Conservation (phyloP, 495 filamentous ascomycete genomes). For the Bacidia gigantensis region DNA sequence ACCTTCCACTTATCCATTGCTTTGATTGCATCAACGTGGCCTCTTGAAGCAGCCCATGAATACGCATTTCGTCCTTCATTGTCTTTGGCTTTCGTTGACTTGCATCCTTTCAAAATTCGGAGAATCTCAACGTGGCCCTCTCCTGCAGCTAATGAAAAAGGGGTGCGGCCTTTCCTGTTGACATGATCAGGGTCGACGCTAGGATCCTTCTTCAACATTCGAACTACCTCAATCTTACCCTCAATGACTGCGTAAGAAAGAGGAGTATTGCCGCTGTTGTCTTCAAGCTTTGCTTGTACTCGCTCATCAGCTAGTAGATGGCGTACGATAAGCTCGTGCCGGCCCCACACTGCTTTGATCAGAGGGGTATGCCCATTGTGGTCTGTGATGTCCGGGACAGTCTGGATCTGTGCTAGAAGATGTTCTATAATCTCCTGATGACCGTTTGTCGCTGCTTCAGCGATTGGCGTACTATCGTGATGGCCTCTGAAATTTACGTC, state of each 20-base stretch:
- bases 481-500: not conserved
- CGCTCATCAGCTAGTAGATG: not conserved
- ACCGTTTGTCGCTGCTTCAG: not conserved
- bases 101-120: not conserved
- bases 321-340: not conserved
- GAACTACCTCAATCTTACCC: not conserved
- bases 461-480: not conserved
- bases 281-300: not conserved
- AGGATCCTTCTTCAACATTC: not conserved
- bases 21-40: constrained; percentile 1
- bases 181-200: not conserved
- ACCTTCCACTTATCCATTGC: not conserved
- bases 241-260: not conserved
- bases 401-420: not conserved
- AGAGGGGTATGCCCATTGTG: not conserved
- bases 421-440: not conserved
- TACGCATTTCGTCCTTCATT: not conserved
- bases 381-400: not conserved
- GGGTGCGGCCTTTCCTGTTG: not conserved
- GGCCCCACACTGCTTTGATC: not conserved
- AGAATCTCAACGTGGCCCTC: not conserved
- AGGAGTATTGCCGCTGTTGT: not conserved
- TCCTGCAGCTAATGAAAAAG: not conserved
- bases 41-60: not conserved
- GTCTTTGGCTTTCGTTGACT: constrained; percentile 4